phyloP scores from a whole-genome alignment of 495 filamentous ascomycete genomes.

The Daldinia grandis region DNA sequence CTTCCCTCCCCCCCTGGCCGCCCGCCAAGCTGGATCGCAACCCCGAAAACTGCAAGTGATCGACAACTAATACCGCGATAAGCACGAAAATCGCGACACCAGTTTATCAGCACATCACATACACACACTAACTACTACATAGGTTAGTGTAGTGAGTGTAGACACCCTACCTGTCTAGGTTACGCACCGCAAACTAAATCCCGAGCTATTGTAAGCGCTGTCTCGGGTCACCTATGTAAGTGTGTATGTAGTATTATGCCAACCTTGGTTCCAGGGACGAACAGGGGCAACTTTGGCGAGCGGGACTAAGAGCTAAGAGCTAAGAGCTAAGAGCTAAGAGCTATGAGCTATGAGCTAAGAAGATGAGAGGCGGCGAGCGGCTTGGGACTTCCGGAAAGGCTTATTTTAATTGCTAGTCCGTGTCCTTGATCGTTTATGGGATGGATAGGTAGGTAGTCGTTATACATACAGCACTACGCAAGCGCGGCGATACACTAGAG shows the following conservation, averaged over 20 bases:
- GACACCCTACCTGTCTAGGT: neutral
- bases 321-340: too few species aligned
- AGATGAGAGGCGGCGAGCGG: conserved; percentile 28
- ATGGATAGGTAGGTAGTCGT: neutral
- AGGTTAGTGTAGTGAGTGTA: too few species aligned
- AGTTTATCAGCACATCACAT: neutral
- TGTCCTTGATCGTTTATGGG: neutral
- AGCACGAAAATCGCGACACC: conserved; percentile 29
- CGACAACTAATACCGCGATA: conserved; percentile 36
- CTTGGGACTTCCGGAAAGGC: conserved; percentile 32
- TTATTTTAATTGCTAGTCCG: conserved; percentile 31
- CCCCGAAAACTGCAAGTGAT: conserved; percentile 33
- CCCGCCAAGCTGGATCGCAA: conserved; percentile 34
- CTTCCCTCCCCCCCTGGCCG: conserved; percentile 9
- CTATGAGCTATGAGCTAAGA: conserved; percentile 12
- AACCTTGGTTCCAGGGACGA: neutral
- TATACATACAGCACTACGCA: neutral
- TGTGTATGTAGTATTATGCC: too few species aligned
- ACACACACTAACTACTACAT: too few species aligned
- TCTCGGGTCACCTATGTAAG: conserved; percentile 14
- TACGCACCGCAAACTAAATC: conserved; percentile 7
- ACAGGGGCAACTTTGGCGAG: neutral
- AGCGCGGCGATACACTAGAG: neutral
- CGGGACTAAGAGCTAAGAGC: conserved; percentile 29
- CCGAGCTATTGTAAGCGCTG: conserved; percentile 25